These are phyloP conservation scores for Ophiostoma australiae DNA, from an alignment of 2,329 filamentous ascomycete genomes.

Conservation along the genomic window DNA sequence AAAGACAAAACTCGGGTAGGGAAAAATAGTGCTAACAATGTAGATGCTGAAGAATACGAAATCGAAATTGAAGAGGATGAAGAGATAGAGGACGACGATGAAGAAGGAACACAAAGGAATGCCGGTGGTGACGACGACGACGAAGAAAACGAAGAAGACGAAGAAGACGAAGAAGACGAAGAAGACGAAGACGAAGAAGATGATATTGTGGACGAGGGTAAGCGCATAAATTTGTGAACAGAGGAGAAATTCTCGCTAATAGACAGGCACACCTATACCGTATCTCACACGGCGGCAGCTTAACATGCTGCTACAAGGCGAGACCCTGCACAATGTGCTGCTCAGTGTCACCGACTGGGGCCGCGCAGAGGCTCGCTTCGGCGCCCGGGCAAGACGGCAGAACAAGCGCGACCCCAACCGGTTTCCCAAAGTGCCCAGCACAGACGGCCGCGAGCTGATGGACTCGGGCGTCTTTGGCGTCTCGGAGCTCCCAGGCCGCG, in stretches of 20 bases:
- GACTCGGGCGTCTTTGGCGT: slow-evolving; percentile 72
- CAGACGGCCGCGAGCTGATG: slow-evolving; percentile 74
- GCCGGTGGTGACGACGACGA: slow-evolving; percentile 31
- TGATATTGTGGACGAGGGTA: slow-evolving; percentile 28
- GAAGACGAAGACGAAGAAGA: slow-evolving; percentile 27
- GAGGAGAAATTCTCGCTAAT: not conserved
- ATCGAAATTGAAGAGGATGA: slow-evolving; percentile 23
- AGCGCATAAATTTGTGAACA: not conserved
- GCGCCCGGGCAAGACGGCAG: slow-evolving; percentile 35
- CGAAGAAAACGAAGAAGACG: slow-evolving; percentile 26
- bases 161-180: slow-evolving; percentile 30
- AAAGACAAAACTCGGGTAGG: too few species aligned
- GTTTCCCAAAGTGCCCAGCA: slow-evolving; percentile 81
- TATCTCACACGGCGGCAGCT: slow-evolving; percentile 28
- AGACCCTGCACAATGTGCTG: slow-evolving; percentile 28
- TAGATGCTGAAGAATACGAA: not conserved
- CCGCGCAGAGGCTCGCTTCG: slow-evolving; percentile 30
- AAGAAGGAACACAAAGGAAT: slow-evolving; percentile 32
- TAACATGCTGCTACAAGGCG: slow-evolving; percentile 29
- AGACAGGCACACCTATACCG: not conserved
- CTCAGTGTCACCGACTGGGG: slow-evolving; percentile 22
- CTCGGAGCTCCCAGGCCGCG: slow-evolving; percentile 46
- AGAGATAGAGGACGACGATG: slow-evolving; percentile 19
- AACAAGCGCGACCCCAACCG: slow-evolving; percentile 50
- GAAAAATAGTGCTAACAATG: not conserved